These are phyloP conservation scores for Desmodesmus armatus DNA, from an alignment of 139 green algal genomes.

Conservation along the genomic window DNA sequence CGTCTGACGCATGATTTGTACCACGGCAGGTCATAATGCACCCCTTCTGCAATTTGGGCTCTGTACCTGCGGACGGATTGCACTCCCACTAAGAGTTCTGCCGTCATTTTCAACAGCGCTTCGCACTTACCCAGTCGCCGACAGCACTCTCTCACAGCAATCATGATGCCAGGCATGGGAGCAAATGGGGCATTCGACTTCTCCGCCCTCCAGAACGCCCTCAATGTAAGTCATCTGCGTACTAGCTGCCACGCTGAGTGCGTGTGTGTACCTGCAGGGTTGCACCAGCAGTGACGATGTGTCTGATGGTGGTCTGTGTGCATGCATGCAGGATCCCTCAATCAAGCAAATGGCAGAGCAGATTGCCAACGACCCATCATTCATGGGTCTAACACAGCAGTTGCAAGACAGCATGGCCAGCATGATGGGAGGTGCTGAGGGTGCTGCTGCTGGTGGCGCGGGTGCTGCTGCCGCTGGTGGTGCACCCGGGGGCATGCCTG, in stretches of 20 bases:
- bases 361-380: constrained; percentile 79
- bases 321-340: constrained; percentile 66
- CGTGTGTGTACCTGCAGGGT: neutral
- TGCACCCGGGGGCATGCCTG: constrained; percentile 5
- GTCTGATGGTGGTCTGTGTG: neutral
- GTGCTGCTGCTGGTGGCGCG: constrained; percentile 13
- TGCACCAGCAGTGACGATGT: neutral
- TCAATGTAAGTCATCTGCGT: constrained; percentile 61
- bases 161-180: constrained; percentile 59
- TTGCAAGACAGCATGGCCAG: constrained; percentile 72
- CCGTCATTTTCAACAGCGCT: too few relatives aligned
- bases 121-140: too few relatives aligned
- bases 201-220: constrained; percentile 66
- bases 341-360: constrained; percentile 90
- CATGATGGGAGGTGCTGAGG: constrained; percentile 53
- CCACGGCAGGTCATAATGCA: too few relatives aligned
- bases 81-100: too few relatives aligned
- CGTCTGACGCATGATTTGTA: too few relatives aligned
- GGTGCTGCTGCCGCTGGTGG: constrained; percentile 37
- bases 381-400: constrained; percentile 74
- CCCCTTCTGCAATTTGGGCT: too few relatives aligned
- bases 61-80: too few relatives aligned
- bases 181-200: constrained; percentile 70
- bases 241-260: neutral
- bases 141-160: too few relatives aligned